Evolutionary conservation across 805 yeast genomes (phyloP), one percentile per base, ranked within the genome.

Genomic region (Lipomyces yamanashiensis): DNA sequence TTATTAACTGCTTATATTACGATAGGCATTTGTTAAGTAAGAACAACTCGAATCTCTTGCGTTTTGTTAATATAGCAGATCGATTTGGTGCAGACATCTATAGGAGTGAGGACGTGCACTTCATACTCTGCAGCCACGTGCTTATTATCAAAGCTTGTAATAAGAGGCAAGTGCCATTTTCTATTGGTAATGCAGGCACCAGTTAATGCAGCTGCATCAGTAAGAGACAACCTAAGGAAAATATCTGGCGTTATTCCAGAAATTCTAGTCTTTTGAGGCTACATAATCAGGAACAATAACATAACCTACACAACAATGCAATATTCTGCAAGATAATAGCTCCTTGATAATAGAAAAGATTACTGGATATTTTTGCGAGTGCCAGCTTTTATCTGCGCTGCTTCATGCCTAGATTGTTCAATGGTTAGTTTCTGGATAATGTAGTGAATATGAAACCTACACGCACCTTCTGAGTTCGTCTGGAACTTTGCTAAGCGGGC

Each of bases 401-500:
- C 55, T 52, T 52, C 55, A 19, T 52, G 55, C 23, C 55, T 49
- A 15, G 28, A 49, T 8, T 47, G n/a, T 13, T 39, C 43, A 47
- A 47, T 19, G n/a, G 36, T 47, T 28, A 21, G n/a, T 15, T 12
- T 15, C 9, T 12, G n/a, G 9, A 17, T 19, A 10, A 12, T 19
- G 12, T 19, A 13, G 23, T 19, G 13, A 49, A 49, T 34, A 5
- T 28, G 40, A 28, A 49, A 49, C 3, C 19, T 28, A 49, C 5
- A n/a, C 51, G 17, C 49, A 58, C 68, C 68, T 37, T 59, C 64
- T 34, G 51, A 82, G 71, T 70, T 80, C 84, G 7, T 75, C 78
- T 3, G 83, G 81, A 43, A 80, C 72, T 56, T 71, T 72, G 63
- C 81, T 78, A 21, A 71, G 69, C 1, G 76, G 73, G 54, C 82